Conservation (phyloP, 192 early-diverging fungal species). For the Obelidium mucronatum region DNA sequence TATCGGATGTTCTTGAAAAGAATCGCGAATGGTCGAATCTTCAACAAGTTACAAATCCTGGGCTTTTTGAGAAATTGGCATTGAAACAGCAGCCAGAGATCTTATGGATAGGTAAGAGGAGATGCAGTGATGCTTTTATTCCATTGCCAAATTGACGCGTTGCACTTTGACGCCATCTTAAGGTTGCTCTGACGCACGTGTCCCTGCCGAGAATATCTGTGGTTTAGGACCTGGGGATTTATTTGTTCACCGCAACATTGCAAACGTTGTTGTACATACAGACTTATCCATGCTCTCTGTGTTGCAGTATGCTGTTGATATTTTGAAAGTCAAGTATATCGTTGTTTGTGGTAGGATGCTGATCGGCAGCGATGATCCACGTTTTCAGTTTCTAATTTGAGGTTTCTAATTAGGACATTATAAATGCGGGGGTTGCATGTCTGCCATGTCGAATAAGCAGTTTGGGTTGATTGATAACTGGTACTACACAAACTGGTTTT, state of each 20-base stretch:
- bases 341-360: constrained; percentile 81
- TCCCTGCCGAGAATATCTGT: constrained; percentile 80
- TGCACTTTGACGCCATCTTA: too few relatives aligned
- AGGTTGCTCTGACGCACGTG: constrained; percentile 90
- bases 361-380: neutral
- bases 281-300: constrained; percentile 87
- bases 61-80: constrained; percentile 76
- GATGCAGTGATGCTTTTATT: neutral
- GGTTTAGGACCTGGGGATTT: constrained; percentile 79
- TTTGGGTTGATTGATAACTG: constrained; percentile 55
- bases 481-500: too few relatives aligned
- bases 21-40: constrained; percentile 52
- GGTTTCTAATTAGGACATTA: constrained; percentile 41
- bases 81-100: constrained; percentile 82
- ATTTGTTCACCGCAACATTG: constrained; percentile 98
- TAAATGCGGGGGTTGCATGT: constrained; percentile 51
- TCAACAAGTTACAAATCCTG: constrained; percentile 52
- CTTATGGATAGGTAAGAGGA: constrained; percentile 78
- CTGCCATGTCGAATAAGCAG: constrained; percentile 51
- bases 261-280: constrained; percentile 83
- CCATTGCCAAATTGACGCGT: too few relatives aligned
- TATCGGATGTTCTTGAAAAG: constrained; percentile 44
- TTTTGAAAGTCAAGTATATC: constrained; percentile 91
- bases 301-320: constrained; percentile 92
- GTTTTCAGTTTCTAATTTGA: constrained; percentile 1